Conservation (phyloP, 225 moss, liverwort and hornwort genomes). For the Bryoerythrophyllum caledonicum region DNA sequence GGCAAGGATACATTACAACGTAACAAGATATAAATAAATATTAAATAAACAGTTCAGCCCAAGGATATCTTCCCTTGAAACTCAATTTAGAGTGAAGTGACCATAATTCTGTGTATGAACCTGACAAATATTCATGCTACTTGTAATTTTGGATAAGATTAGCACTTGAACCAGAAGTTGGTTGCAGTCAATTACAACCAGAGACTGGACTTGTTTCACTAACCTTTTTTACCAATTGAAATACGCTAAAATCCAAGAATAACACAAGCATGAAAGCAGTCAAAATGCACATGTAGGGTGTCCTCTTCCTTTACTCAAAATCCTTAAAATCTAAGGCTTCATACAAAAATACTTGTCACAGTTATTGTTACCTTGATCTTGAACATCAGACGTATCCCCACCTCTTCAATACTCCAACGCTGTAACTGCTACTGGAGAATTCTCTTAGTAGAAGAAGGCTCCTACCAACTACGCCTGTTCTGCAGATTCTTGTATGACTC, state of each 20-base stretch:
- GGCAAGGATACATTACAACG: too few species aligned
- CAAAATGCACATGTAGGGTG: neutral
- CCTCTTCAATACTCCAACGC: neutral
- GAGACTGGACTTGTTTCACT: neutral
- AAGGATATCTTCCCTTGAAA: too few species aligned
- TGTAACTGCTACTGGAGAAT: neutral
- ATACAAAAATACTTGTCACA: neutral
- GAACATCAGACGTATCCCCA: neutral
- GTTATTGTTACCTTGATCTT: neutral
- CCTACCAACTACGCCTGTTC: constrained; percentile 83
- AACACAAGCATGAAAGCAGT: neutral
- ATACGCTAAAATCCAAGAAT: neutral
- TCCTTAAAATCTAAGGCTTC: neutral
- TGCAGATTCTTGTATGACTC: constrained; percentile 85
- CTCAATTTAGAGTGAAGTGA: neutral
- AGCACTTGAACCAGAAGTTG: neutral
- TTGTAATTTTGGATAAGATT: neutral
- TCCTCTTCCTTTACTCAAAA: neutral
- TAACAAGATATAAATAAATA: too few species aligned
- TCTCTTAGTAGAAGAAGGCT: neutral
- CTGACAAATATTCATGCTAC: neutral
- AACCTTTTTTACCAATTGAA: neutral
- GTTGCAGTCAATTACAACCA: neutral
- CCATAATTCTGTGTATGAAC: neutral
- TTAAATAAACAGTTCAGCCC: too few species aligned